Base-by-base conservation (phyloP, 2,329 filamentous ascomycete genomes). In the Colletotrichum theobromicola region DNA sequence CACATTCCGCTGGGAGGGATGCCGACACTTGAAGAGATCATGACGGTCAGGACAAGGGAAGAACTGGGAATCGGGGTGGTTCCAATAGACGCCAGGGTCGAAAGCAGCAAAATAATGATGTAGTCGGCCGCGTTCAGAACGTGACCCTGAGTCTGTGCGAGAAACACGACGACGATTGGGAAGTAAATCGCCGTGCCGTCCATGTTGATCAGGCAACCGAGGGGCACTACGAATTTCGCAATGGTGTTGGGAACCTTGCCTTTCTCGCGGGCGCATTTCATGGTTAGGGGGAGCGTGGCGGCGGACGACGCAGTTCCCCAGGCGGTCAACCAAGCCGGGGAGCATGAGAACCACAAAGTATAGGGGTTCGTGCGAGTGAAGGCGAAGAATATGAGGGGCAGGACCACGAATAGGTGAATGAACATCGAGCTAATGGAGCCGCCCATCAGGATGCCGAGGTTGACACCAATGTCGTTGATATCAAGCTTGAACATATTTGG, bases 131-230 rank as follows among this genome's bases (percentile, higher is more conserved):
- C 81, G 28, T 80, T 81, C 16, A 90, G 83, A 0, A 78, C 80
- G 24, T 85, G 84, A 70, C 86, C 87, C 76, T 90, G 88, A 0
- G 88, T 90, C 16, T 84, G 81, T 50, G 88, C 88, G 32, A 90
- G 79, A 81, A 90, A 90, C 24, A 88, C 86, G 18, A 90, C 87
- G 63, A 87, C 87, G 12, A 88, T 84, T 4, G 88, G 88, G 76
- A 90, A 89, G 79, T 90, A 90, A 69, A 90, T 90, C 42, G 88
- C 88, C 3, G 88, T 90, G n/a, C 84, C 87, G 70, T 89, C 87
- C 87, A 89, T 89, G 79, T 88, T 88, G 57, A 89, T 84, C 60
- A 88, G 75, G 42, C 84, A 87, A 5, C 88, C 88, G 0, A 90
- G 81, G 0, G 88, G 88, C 15, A 87, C 82, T 3, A 81, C 70